Evolutionary conservation across 1,284 basidiomycete species (phyloP).

Genomic region (Ganoderma lingzhi): DNA sequence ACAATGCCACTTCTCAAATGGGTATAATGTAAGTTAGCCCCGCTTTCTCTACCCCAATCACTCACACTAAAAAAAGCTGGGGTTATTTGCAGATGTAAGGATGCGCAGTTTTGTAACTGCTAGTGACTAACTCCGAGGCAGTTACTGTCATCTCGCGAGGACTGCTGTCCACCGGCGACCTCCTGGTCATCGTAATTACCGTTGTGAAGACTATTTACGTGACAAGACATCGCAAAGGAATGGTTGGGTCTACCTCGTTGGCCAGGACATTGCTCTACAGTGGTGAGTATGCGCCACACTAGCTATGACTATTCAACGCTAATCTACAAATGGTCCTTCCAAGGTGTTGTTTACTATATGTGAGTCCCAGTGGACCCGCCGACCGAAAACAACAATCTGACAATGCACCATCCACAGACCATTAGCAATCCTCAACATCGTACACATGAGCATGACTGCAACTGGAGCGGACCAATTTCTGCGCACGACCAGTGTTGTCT

Average conservation of each 20-base stretch:
- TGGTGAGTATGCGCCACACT: not conserved
- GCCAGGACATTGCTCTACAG: not conserved
- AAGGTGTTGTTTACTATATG: conserved; percentile 13
- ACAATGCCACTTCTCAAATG: conserved; percentile 9
- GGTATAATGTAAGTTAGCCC: conserved; percentile 5
- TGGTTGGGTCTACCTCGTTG: conserved; percentile 1
- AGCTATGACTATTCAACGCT: too few relatives aligned
- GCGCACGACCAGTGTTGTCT: conserved; percentile 11
- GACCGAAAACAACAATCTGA: not conserved
- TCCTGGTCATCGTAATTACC: conserved; percentile 13
- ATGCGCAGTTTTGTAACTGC: not conserved
- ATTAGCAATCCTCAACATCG: conserved; percentile 8
- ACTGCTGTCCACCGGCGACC: conserved; percentile 5
- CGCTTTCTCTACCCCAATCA: not conserved
- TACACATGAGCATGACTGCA: conserved; percentile 12
- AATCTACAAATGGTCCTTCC: too few relatives aligned
- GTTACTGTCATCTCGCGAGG: conserved; percentile 17
- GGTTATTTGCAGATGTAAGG: not conserved
- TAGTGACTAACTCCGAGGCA: not conserved
- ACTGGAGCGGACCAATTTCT: conserved; percentile 11
- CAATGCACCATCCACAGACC: not conserved
- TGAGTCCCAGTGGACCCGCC: not conserved
- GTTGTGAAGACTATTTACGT: conserved; percentile 8
- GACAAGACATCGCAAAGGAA: not conserved
- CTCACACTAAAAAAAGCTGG: not conserved